Percentiles rank a stretch among this genome's conserved stretches.
Conservation (phyloP, 371 early-diverging fungal species). For the Apophysomyces trapeziformis region DNA sequence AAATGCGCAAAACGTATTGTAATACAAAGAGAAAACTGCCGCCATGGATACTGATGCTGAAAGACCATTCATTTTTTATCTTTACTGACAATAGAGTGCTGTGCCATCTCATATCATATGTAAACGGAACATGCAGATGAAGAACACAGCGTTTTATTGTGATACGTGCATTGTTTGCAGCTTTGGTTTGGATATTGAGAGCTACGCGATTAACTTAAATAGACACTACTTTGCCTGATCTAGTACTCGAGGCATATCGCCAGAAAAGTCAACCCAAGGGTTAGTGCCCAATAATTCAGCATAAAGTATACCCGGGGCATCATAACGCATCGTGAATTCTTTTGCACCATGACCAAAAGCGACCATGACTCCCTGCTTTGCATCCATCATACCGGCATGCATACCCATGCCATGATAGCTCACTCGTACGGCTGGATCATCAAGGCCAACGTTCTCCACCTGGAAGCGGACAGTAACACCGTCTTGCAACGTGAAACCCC, state of each 20-base stretch:
- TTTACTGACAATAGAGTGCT: background rate
- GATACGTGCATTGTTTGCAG: background rate
- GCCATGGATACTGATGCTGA: too few relatives aligned
- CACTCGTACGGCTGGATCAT: background rate
- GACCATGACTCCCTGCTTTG: background rate
- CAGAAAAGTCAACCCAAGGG: background rate
- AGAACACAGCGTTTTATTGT: background rate
- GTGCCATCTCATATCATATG: background rate
- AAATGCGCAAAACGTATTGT: too few relatives aligned
- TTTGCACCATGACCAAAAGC: background rate
- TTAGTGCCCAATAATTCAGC: background rate
- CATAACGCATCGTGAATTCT: background rate
- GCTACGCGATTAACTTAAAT: background rate
- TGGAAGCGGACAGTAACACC: background rate
- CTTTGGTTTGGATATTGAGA: background rate
- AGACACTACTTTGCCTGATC: conserved; percentile 4
- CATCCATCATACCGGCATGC: background rate
- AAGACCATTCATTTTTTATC: background rate
- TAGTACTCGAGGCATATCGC: background rate
- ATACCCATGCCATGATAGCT: background rate
- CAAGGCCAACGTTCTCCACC: background rate
- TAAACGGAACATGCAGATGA: background rate
- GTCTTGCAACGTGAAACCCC: background rate
- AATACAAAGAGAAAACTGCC: too few relatives aligned
- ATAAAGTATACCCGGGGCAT: background rate